A percentile compares a stretch with the other conserved stretches of the same genome.
These are phyloP conservation scores for Kodamaea jinghongensis DNA, from an alignment of 805 yeast species.

Conservation along the genomic window DNA sequence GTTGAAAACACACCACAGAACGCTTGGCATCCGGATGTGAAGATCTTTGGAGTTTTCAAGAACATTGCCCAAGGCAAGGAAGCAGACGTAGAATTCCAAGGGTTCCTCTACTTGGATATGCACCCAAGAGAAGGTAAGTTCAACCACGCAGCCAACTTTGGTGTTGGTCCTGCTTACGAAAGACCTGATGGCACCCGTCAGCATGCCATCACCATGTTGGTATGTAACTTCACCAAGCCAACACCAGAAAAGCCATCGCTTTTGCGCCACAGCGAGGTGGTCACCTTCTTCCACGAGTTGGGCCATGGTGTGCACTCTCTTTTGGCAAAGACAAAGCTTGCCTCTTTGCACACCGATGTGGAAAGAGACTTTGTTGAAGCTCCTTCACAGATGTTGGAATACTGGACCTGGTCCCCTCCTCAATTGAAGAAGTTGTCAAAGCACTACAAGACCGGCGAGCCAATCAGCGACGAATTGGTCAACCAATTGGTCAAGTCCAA, in stretches of 20 bases:
- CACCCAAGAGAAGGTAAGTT: constrained; percentile 87
- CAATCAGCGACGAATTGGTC: constrained; percentile 55
- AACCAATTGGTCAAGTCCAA: constrained; percentile 60
- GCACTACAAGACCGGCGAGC: constrained; percentile 62
- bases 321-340: constrained; percentile 60
- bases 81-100: constrained; percentile 50
- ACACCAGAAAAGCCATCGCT: constrained; percentile 66
- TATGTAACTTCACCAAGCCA: constrained; percentile 82
- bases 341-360: constrained; percentile 69
- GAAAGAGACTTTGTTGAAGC: constrained; percentile 89
- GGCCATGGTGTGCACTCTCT: constrained; percentile 87
- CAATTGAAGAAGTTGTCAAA: constrained; percentile 58
- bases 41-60: constrained; percentile 68
- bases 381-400: constrained; percentile 87
- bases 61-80: constrained; percentile 37
- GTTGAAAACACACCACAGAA: constrained; percentile 36
- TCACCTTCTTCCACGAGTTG: constrained; percentile 83
- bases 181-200: constrained; percentile 49
- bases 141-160: constrained; percentile 86
- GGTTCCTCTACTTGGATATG: constrained; percentile 76
- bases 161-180: constrained; percentile 57
- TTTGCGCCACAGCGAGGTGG: constrained; percentile 73
- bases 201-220: constrained; percentile 73
- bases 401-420: constrained; percentile 77
- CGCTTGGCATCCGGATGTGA: constrained; percentile 79